Evolutionary conservation across 345 rosid species (phyloP).

Genomic region (Syzygium aqueum): DNA sequence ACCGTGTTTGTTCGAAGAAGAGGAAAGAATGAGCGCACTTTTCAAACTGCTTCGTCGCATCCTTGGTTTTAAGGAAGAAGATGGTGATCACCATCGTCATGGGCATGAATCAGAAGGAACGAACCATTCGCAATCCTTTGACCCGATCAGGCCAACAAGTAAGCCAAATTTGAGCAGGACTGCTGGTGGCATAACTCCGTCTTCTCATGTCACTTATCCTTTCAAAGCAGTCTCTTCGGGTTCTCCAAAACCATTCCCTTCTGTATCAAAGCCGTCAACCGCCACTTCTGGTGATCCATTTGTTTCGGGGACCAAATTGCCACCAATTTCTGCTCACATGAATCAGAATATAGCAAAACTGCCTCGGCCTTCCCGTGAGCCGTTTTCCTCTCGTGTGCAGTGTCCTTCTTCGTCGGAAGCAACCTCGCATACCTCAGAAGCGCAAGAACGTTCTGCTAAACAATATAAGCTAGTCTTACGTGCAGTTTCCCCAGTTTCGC

Average conservation of each 20-base stretch:
- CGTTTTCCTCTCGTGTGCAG: not conserved
- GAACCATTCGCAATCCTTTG: not conserved
- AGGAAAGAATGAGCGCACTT: not conserved
- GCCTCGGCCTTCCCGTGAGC: not conserved
- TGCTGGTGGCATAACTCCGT: not conserved
- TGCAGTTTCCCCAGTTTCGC: not conserved
- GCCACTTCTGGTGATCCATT: not conserved
- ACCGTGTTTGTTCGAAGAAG: not conserved
- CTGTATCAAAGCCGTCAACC: not conserved
- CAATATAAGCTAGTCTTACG: not conserved
- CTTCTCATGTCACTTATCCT: not conserved
- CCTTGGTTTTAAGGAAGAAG: not conserved
- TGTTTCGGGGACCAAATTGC: not conserved
- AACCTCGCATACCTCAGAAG: not conserved
- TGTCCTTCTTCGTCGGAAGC: not conserved
- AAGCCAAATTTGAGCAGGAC: not conserved
- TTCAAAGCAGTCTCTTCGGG: not conserved
- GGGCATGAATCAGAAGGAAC: not conserved
- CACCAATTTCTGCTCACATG: not conserved
- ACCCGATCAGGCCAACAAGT: not conserved
- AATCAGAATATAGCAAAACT: not conserved
- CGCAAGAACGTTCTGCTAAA: not conserved
- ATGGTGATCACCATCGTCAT: not conserved
- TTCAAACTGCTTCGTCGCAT: not conserved
- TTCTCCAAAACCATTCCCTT: not conserved